A percentile compares a stretch with the other conserved stretches of the same genome.
Evolutionary conservation across 108 stramenopile species (phyloP).

Genomic region (Cylindrotheca closterium): DNA sequence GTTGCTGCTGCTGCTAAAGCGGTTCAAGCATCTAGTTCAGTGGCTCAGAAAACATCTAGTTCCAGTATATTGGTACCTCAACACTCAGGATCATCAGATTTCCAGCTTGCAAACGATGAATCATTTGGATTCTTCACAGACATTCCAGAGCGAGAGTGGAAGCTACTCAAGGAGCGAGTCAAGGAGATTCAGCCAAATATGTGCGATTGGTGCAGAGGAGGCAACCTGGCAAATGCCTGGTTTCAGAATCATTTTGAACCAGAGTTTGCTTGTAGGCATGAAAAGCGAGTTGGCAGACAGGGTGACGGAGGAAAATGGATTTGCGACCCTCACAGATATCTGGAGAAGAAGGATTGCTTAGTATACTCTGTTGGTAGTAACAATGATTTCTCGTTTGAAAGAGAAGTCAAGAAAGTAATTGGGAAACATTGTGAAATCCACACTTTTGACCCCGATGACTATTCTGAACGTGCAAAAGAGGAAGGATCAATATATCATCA

Average conservation of each 20-base stretch:
- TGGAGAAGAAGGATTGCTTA: conserved; percentile 29
- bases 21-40: too few species aligned
- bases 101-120: conserved; percentile 8
- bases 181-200: conserved; percentile 12
- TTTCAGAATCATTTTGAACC: conserved; percentile 55
- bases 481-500: conserved; percentile 33
- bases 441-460: conserved; percentile 44
- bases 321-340: conserved; percentile 52
- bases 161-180: conserved; percentile 10
- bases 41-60: too few species aligned
- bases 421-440: conserved; percentile 57
- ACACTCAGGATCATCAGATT: too few species aligned
- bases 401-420: conserved; percentile 8
- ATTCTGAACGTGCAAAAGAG: conserved; percentile 17
- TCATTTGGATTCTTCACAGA: conserved; percentile 27
- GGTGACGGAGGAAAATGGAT: conserved; percentile 75
- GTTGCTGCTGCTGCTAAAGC: too few species aligned
- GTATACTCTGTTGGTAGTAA: conserved; percentile 56
- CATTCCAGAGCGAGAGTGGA: conserved; percentile 8
- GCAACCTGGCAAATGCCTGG: conserved; percentile 6
- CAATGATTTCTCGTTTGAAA: conserved; percentile 39
- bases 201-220: not conserved
- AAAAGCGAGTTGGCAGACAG: conserved; percentile 43
- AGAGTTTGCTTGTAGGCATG: conserved; percentile 55
- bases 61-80: too few species aligned